Base-by-base conservation (phyloP, 495 filamentous ascomycete genomes). In the Penicillium cinerascens region DNA sequence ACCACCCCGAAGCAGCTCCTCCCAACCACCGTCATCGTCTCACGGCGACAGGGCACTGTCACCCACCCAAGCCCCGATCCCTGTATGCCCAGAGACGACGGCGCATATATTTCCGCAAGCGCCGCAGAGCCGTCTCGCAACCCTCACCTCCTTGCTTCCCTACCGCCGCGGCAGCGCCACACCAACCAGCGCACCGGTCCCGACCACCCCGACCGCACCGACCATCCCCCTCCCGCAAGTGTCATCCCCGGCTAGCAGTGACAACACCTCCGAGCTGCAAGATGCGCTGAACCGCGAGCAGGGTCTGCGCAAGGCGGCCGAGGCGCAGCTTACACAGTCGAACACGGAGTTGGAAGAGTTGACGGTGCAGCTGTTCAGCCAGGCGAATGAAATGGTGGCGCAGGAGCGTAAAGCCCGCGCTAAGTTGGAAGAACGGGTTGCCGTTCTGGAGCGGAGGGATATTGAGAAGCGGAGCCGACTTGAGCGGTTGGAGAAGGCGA, bases 341-440 rank as follows among this genome's bases (percentile, higher is more conserved):
- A 86, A 78, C 44, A 78, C 72, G 1, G 93, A 98, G 72, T 78
- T 98, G 13, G 95, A 97, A 67, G 93, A 98, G 61, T 73, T 98
- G 57, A 89, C 83, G 29, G 87, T 84, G 41, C 82, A 85, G 56
- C 74, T 98, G 44, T 98, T 98, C 71, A 84, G 89, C 65, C 86
- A 96, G 69, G 93, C 93, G 16, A 97, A 97, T 61, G 89, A 96
- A 76, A 97, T 98, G 92, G 93, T 98, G 21, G 90, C 92, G 15
- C 73, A 82, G 60, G 93, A 97, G 76, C 78, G 93, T 41, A 83
- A 86, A 64, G 89, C 87, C 29, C 73, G 89, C 37, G 88, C 87
- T 6, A 81, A 79, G 67, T 75, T 97, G 26, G 91, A 96, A 66
- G 86, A 89, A 65, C 66, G 88, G 26, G 81, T 92, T 0, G 78